These are phyloP conservation scores for Syzygium oleosum DNA, from an alignment of 345 rosid species.

Conservation along the genomic window DNA sequence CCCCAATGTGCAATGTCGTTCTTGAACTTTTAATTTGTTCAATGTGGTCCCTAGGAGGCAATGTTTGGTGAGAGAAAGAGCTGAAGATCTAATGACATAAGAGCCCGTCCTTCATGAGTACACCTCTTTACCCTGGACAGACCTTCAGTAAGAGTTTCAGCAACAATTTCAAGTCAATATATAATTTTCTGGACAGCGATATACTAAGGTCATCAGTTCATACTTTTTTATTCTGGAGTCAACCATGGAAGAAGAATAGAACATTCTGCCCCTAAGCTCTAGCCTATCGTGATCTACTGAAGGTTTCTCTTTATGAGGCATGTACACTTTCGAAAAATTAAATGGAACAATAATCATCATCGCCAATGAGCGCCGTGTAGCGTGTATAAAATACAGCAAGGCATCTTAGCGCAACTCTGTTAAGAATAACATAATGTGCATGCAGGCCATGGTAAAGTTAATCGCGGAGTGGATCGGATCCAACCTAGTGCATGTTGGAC, in stretches of 20 bases:
- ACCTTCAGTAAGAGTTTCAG: slow-evolving; percentile 89
- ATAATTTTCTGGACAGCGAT: not conserved
- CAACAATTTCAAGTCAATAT: slow-evolving; percentile 64
- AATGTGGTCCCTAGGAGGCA: too few relatives aligned
- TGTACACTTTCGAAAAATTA: not conserved
- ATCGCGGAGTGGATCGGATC: not conserved
- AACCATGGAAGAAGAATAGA: not conserved
- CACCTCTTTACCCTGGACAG: slow-evolving; percentile 88
- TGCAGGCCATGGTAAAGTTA: not conserved
- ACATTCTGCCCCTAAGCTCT: not conserved
- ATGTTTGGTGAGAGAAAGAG: slow-evolving; percentile 13
- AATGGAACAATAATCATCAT: not conserved
- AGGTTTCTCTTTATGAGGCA: not conserved
- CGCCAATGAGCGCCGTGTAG: not conserved
- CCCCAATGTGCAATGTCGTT: too few relatives aligned
- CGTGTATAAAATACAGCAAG: not conserved
- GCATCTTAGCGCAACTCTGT: too few relatives aligned
- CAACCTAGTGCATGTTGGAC: not conserved
- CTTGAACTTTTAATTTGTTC: too few relatives aligned
- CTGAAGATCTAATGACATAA: slow-evolving; percentile 94
- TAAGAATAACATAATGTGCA: not conserved
- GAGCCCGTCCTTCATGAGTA: slow-evolving; percentile 89
- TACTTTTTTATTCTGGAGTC: not conserved
- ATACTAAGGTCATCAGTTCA: not conserved
- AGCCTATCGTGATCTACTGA: not conserved